Evolutionary conservation across 2,329 filamentous ascomycete genomes (phyloP).

Genomic region (Aspergillus sp.): DNA sequence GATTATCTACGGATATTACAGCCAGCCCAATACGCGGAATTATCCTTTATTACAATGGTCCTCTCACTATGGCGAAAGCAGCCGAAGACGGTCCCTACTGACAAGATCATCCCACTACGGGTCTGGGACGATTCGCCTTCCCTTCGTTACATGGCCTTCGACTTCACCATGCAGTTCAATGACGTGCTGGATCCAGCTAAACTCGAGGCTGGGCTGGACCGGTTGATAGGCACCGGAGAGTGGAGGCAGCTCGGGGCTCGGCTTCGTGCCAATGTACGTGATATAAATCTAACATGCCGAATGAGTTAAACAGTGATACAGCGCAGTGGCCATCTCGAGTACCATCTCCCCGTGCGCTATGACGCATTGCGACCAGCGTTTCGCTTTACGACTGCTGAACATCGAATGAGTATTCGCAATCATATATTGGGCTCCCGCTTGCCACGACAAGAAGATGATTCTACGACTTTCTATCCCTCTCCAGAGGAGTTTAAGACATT

Average conservation of each 20-base stretch:
- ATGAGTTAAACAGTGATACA: not conserved
- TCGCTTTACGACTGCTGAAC: not conserved
- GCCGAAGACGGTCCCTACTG: constrained; percentile 4
- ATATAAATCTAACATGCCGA: not conserved
- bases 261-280: constrained; percentile 37
- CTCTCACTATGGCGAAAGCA: not conserved
- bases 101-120: constrained; percentile 14
- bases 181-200: constrained; percentile 47
- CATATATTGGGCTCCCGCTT: constrained; percentile 39
- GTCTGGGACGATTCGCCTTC: constrained; percentile 16
- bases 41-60: too few species aligned
- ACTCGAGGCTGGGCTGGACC: constrained; percentile 37
- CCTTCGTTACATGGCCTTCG: constrained; percentile 6
- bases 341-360: not conserved
- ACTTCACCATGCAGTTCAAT: constrained; percentile 44
- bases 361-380: not conserved
- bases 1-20: too few species aligned
- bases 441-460: not conserved
- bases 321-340: not conserved
- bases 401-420: constrained; percentile 30
- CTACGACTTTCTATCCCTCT: constrained; percentile 3
- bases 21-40: too few species aligned
- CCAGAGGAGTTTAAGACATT: not conserved
- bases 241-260: constrained; percentile 52
- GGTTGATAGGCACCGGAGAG: constrained; percentile 43